A percentile compares a stretch with the other conserved stretches of the same genome.
Evolutionary conservation across 2,329 filamentous ascomycete species (phyloP).

Genomic region (Aureobasidium uvarum): DNA sequence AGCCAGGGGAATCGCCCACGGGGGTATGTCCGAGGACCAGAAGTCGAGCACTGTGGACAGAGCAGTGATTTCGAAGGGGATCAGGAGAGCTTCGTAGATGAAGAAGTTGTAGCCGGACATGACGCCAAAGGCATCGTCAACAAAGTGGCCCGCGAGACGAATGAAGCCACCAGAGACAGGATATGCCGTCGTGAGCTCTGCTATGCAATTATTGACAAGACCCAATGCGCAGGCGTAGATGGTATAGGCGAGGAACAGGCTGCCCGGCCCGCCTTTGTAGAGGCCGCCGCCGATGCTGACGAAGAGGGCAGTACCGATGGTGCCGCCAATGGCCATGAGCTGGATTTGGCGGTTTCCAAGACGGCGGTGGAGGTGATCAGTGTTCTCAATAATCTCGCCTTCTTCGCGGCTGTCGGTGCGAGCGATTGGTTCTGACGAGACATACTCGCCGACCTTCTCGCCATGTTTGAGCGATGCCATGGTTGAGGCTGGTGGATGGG

Average conservation of each 20-base stretch:
- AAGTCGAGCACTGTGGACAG: slow-evolving; percentile 41
- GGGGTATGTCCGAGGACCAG: slow-evolving; percentile 45
- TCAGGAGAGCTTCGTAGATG: slow-evolving; percentile 47
- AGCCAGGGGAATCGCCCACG: slow-evolving; percentile 35
- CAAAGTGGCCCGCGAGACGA: slow-evolving; percentile 58
- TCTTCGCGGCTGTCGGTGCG: slow-evolving; percentile 16
- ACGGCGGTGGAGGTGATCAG: slow-evolving; percentile 47
- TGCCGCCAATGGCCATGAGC: slow-evolving; percentile 36
- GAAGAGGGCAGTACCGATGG: slow-evolving; percentile 56
- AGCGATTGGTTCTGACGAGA: neutral
- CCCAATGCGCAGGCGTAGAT: slow-evolving; percentile 57
- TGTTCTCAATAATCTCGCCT: slow-evolving; percentile 37
- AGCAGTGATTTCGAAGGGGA: slow-evolving; percentile 51
- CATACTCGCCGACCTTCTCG: neutral
- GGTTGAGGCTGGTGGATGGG: neutral
- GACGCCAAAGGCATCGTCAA: slow-evolving; percentile 61
- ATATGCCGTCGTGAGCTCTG: slow-evolving; percentile 62
- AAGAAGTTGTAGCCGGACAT: slow-evolving; percentile 53
- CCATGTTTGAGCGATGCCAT: neutral
- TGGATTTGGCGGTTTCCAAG: slow-evolving; percentile 50
- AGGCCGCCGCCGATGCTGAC: slow-evolving; percentile 10
- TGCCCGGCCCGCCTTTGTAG: slow-evolving; percentile 50
- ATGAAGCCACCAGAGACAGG: slow-evolving; percentile 61
- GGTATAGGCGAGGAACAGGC: slow-evolving; percentile 58
- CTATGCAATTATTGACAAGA: slow-evolving; percentile 53